Evolutionary conservation across 129 eudicot genomes (phyloP).

Genomic region (Solidago caesia): DNA sequence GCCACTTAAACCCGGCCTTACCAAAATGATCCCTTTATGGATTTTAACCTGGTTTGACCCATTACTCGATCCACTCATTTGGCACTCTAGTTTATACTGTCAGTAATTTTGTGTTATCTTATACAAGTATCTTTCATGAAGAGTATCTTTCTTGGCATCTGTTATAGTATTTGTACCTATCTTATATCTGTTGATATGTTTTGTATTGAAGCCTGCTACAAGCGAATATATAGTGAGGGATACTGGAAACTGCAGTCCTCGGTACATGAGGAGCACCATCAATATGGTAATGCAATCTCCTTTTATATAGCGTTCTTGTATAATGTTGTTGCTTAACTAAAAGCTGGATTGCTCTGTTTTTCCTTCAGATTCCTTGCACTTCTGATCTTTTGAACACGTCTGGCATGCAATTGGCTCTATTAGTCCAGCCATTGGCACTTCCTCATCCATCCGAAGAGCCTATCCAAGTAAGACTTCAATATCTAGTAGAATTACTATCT

Average conservation of each 20-base stretch:
- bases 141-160: constrained; percentile 4
- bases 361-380: constrained; percentile 82
- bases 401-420: constrained; percentile 91
- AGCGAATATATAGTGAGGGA: constrained; percentile 81
- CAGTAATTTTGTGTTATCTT: neutral
- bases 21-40: neutral
- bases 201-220: constrained; percentile 77
- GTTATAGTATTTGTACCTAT: constrained; percentile 7
- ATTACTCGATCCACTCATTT: neutral
- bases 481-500: neutral
- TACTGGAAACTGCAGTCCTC: constrained; percentile 99
- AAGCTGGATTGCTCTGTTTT: constrained; percentile 24
- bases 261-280: constrained; percentile 87
- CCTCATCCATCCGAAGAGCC: constrained; percentile 98
- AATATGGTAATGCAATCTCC: constrained; percentile 57
- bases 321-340: constrained; percentile 8
- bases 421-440: constrained; percentile 96
- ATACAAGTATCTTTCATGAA: neutral
- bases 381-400: constrained; percentile 84
- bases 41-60: neutral
- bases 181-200: constrained; percentile 16
- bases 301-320: neutral
- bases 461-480: constrained; percentile 62
- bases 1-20: neutral
- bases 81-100: neutral